Evolutionary conservation across 164 flowering plant genomes (phyloP).

Genomic region (Buxus sempervirens): DNA sequence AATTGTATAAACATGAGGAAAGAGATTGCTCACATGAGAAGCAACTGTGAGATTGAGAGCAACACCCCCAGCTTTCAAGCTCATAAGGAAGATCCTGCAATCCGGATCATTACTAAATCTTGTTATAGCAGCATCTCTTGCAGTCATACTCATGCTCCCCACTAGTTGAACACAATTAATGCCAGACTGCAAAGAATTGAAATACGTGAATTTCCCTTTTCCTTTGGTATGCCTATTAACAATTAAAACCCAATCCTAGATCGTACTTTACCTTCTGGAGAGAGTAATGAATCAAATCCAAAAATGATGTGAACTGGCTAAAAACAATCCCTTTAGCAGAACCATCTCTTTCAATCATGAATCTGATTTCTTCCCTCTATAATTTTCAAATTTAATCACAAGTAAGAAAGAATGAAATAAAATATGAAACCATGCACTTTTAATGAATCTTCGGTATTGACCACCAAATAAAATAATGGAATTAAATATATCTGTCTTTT

Average conservation of each 20-base stretch:
- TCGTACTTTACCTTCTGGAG: constrained; percentile 63
- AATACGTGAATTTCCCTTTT: constrained; percentile 1
- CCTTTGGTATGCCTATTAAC: not conserved
- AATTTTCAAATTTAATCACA: constrained; percentile 5
- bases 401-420: not conserved
- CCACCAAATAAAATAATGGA: too few relatives aligned
- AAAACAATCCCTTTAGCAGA: constrained; percentile 97
- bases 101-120: constrained; percentile 76
- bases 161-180: constrained; percentile 70
- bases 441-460: too few relatives aligned
- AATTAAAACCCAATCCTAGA: not conserved
- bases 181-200: constrained; percentile 65
- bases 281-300: constrained; percentile 86
- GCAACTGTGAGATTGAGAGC: constrained; percentile 97
- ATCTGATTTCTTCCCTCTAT: constrained; percentile 89
- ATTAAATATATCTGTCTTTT: too few relatives aligned
- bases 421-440: not conserved
- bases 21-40: constrained; percentile 65
- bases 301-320: constrained; percentile 96
- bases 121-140: constrained; percentile 77
- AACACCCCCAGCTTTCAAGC: constrained; percentile 97
- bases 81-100: constrained; percentile 89
- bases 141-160: constrained; percentile 76
- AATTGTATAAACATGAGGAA: not conserved
- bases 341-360: constrained; percentile 91